Base-by-base conservation (phyloP, 345 rosid genomes). In the Gossypioides kirkii region DNA sequence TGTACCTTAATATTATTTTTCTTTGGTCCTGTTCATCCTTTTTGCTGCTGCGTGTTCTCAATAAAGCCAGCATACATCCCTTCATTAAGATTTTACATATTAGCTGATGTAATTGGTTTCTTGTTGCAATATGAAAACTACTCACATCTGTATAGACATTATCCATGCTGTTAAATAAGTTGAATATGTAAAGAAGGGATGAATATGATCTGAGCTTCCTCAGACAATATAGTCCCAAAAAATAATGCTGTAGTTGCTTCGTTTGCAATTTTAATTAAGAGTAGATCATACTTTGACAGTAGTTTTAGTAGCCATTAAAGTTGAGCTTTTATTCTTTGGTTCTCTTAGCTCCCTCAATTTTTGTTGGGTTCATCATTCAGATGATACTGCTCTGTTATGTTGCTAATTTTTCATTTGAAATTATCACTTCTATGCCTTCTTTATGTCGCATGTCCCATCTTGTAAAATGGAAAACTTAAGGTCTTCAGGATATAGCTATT, bases 71-170 rank as follows among this genome's bases (percentile, higher is more conserved):
- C 73, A 32, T 32, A 28, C 20, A 8, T 28, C 6, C 13, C 26
- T 49, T 50, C 46, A 50, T 52, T 28, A 28, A 49, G 43, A 64
- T 41, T 69, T 50, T 69, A 66, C 13, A 43, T 65, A 43, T 22
- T 7, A 6, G 12, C 17, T 45, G 70, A 32, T 25, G 47, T 47
- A 47, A 25, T 46, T 45, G 55, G 25, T 45, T 67, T 42, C 41
- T 47, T 67, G 14, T 67, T 28, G 26, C 23, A 50, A 69, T 41
- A 26, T 69, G 26, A 69, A 69, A 69, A 52, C 10, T 18, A n/a
- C 61, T 52, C 26, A 13, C 36, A 16, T 17, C 1, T 32, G 23
- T 4, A 49, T 47, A 11, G 72, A 16, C 47, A 70, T 70, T 10
- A 32, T 17, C 4, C n/a, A 53, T 53, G 46, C 28, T n/a, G 61